These are phyloP conservation scores for Trichoderma simmonsii DNA, from an alignment of 2,329 filamentous ascomycete species.

Conservation along the genomic window DNA sequence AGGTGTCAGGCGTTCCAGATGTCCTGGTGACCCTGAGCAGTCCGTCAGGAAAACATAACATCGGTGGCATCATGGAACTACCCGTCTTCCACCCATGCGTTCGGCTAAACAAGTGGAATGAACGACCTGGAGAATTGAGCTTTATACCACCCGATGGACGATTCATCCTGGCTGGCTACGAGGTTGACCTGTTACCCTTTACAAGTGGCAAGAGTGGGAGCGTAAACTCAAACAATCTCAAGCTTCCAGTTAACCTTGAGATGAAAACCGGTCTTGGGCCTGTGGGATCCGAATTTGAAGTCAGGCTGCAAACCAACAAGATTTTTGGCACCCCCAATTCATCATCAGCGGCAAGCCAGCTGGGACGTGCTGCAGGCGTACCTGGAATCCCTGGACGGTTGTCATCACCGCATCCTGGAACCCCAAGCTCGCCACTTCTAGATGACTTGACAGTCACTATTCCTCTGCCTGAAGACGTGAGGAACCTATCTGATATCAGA, in stretches of 20 bases:
- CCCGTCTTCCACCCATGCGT: conserved; percentile 98
- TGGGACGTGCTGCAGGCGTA: conserved; percentile 42
- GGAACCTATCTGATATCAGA: conserved; percentile 79
- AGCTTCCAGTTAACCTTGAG: conserved; percentile 78
- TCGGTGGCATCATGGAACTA: conserved; percentile 73
- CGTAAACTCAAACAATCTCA: conserved; percentile 61
- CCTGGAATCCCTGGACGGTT: conserved; percentile 42
- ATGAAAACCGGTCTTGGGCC: conserved; percentile 76
- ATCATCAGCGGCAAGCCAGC: conserved; percentile 33
- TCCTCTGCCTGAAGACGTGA: conserved; percentile 73
- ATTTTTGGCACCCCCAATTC: conserved; percentile 50
- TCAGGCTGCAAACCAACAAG: conserved; percentile 69
- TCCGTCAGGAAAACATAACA: conserved; percentile 74
- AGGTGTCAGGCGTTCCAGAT: conserved; percentile 92
- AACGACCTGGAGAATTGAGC: conserved; percentile 84
- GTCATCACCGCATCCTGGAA: conserved; percentile 48
- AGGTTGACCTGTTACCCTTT: conserved; percentile 82
- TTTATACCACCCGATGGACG: conserved; percentile 94
- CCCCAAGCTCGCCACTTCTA: conserved; percentile 57
- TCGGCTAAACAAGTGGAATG: conserved; percentile 82
- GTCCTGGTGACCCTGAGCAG: conserved; percentile 77
- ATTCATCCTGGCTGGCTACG: conserved; percentile 91
- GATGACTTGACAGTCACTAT: conserved; percentile 77
- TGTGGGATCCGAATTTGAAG: conserved; percentile 81
- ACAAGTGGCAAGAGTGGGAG: conserved; percentile 55